These are phyloP conservation scores for Mortierella sp. DNA, from an alignment of 371 early-diverging fungal genomes.

Conservation along the genomic window DNA sequence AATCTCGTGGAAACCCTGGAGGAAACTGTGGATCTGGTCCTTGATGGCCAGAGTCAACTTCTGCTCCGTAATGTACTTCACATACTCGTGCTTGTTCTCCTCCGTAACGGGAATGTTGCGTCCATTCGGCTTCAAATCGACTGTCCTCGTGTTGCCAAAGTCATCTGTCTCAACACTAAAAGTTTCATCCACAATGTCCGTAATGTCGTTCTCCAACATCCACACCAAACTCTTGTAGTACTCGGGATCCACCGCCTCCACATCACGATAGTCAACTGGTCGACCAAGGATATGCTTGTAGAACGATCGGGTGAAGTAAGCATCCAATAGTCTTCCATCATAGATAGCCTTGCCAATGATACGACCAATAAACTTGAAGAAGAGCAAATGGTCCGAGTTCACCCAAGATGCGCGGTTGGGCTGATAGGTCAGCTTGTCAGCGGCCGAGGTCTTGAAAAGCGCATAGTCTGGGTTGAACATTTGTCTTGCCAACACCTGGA, in stretches of 20 bases:
- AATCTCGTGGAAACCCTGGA: constrained; percentile 96
- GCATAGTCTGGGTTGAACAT: constrained; percentile 99
- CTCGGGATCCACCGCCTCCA: constrained; percentile 97
- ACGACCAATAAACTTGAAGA: constrained; percentile 99
- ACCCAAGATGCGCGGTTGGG: constrained; percentile 95
- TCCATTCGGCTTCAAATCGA: constrained; percentile 94
- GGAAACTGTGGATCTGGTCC: constrained; percentile 94
- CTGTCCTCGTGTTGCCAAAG: constrained; percentile 87
- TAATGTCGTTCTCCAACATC: constrained; percentile 98
- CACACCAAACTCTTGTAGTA: constrained; percentile 98
- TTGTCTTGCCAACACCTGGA: constrained; percentile 93
- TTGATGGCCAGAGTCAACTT: constrained; percentile 89
- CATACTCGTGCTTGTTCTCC: constrained; percentile 97
- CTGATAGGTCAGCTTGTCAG: constrained; percentile 96
- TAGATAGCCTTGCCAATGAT: constrained; percentile 99
- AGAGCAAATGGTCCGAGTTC: constrained; percentile 96
- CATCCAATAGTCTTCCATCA: constrained; percentile 94
- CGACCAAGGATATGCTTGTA: constrained; percentile 97
- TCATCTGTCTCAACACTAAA: constrained; percentile 95
- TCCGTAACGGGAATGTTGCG: constrained; percentile 94
- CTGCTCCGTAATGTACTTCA: constrained; percentile 91
- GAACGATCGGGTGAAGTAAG: constrained; percentile 98
- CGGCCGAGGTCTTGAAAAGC: constrained; percentile 95
- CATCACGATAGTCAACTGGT: constrained; percentile 93
- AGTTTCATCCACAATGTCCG: constrained; percentile 94